These are phyloP conservation scores for Leptosphaerulina australis DNA, from an alignment of 2,329 filamentous ascomycete genomes.

Conservation along the genomic window DNA sequence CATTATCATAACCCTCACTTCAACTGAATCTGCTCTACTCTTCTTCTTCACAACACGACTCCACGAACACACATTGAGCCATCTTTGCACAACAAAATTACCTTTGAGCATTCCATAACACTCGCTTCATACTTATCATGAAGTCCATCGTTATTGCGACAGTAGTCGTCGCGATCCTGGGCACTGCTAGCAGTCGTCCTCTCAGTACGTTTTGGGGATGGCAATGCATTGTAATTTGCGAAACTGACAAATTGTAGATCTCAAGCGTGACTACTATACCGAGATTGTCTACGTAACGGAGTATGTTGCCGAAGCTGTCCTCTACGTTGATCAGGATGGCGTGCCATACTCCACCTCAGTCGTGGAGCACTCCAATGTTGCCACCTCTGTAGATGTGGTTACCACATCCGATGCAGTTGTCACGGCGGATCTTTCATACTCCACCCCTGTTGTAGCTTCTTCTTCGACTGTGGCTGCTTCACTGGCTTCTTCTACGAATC, in stretches of 20 bases:
- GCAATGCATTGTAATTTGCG: too few species aligned
- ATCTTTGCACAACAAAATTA: conserved; percentile 28
- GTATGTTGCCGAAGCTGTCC: conserved; percentile 36
- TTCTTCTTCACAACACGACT: conserved; percentile 11
- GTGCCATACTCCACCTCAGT: conserved; percentile 35
- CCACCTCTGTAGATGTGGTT: conserved; percentile 14
- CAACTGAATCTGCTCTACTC: conserved; percentile 7
- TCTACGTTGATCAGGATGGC: conserved; percentile 44
- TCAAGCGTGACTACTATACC: conserved; percentile 42
- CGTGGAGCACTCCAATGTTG: conserved; percentile 8
- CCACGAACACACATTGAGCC: conserved; percentile 14
- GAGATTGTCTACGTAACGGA: conserved; percentile 42
- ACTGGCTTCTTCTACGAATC: conserved; percentile 8
- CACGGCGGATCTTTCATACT: too few species aligned
- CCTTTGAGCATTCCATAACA: conserved; percentile 39
- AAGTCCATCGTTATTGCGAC: conserved; percentile 50
- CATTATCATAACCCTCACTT: conserved; percentile 25
- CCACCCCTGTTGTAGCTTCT: conserved; percentile 12
- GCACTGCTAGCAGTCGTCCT: conserved; percentile 54
- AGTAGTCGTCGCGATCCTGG: conserved; percentile 47
- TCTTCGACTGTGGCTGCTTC: conserved; percentile 14
- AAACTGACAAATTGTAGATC: conserved; percentile 27
- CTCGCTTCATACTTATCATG: conserved; percentile 51
- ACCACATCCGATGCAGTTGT: conserved; percentile 20
- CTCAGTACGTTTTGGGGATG: conserved; percentile 33